Percentiles rank a stretch among this genome's conserved stretches.
phyloP scores from a whole-genome alignment of 2,329 filamentous ascomycete species.

The Chaetomium strumarium region DNA sequence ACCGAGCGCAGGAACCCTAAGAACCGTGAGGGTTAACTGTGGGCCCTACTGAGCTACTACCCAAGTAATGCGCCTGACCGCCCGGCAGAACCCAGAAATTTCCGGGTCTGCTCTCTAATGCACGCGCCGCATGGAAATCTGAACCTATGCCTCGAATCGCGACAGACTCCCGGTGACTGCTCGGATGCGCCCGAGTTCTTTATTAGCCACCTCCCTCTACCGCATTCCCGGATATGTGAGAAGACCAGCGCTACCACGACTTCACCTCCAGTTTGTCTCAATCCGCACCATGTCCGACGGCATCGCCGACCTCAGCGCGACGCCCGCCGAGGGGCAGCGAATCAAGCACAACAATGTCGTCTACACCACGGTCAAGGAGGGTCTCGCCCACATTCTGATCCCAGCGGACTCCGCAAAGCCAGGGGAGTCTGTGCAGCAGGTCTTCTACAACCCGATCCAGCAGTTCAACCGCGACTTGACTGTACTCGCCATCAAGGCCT shows the following conservation, averaged over 20 bases:
- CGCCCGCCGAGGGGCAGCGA: slow-evolving; percentile 30
- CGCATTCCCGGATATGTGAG: slow-evolving; percentile 11
- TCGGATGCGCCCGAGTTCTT: slow-evolving; percentile 14
- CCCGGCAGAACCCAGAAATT: slow-evolving; percentile 19
- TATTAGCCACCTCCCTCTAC: slow-evolving; percentile 8
- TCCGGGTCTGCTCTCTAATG: not conserved
- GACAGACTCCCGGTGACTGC: not conserved
- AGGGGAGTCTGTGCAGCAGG: slow-evolving; percentile 62
- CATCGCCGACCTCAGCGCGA: slow-evolving; percentile 18
- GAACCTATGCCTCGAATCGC: not conserved
- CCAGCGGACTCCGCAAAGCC: slow-evolving; percentile 43
- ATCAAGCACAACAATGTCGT: slow-evolving; percentile 41
- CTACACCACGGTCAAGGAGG: slow-evolving; percentile 49
- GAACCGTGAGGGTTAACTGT: slow-evolving; percentile 6
- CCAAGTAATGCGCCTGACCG: slow-evolving; percentile 1
- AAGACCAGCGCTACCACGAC: not conserved
- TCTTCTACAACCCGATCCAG: slow-evolving; percentile 99
- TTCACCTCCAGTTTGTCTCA: not conserved
- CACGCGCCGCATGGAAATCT: not conserved
- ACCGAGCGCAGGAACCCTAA: too few species aligned
- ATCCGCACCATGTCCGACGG: slow-evolving; percentile 23
- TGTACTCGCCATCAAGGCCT: slow-evolving; percentile 84
- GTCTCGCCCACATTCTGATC: slow-evolving; percentile 51
- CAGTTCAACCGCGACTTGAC: slow-evolving; percentile 97
- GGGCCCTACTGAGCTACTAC: not conserved